These are phyloP conservation scores for Daldinia vernicosa DNA, from an alignment of 495 filamentous ascomycete species.

Conservation along the genomic window DNA sequence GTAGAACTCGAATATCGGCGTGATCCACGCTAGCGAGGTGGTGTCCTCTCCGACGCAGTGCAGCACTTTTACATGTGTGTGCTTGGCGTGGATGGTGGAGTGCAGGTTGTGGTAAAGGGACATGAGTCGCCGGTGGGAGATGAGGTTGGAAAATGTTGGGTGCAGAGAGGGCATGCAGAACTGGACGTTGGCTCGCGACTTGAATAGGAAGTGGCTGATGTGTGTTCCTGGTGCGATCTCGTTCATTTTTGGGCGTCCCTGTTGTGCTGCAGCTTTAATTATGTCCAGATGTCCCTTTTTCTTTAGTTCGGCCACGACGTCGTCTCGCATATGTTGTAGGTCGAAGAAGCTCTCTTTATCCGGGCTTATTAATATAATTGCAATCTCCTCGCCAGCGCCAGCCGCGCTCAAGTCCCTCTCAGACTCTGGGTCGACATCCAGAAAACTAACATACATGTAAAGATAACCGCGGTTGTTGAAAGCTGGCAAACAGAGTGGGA, in stretches of 20 bases:
- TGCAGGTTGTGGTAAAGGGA: conserved; percentile 86
- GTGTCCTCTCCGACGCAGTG: conserved; percentile 77
- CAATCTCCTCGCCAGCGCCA: conserved; percentile 74
- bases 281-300: conserved; percentile 77
- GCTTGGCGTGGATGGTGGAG: conserved; percentile 81
- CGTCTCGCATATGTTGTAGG: conserved; percentile 83
- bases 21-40: conserved; percentile 87
- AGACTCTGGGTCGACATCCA: conserved; percentile 57
- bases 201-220: conserved; percentile 92
- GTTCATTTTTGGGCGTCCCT: conserved; percentile 71
- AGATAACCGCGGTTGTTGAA: conserved; percentile 98
- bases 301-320: conserved; percentile 77
- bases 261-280: conserved; percentile 74
- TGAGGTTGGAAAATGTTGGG: conserved; percentile 70
- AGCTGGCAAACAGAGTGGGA: conserved; percentile 92
- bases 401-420: conserved; percentile 38
- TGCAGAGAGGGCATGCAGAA: conserved; percentile 88
- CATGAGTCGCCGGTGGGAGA: conserved; percentile 78
- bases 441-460: conserved; percentile 98
- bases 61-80: conserved; percentile 83
- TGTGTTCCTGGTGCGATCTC: conserved; percentile 83
- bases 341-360: conserved; percentile 94
- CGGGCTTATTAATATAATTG: conserved; percentile 89
- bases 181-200: conserved; percentile 90
- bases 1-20: conserved; percentile 91